Conservation (phyloP, 177 flowering plant species). For the Vitis hybrid region DNA sequence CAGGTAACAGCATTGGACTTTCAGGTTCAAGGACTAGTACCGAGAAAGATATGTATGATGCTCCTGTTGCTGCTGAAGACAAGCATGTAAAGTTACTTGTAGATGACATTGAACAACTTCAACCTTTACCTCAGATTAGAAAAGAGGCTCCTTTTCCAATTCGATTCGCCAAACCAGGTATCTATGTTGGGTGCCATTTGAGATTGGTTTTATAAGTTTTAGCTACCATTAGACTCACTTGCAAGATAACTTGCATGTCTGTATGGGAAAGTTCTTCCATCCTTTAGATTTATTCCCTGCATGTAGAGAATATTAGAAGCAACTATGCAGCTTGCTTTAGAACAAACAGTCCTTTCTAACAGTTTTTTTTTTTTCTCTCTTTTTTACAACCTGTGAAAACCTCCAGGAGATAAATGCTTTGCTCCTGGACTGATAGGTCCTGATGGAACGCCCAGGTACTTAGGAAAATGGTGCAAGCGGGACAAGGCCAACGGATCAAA, state of each 20-base stretch:
- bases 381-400: neutral
- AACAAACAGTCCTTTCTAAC: neutral
- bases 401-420: constrained; percentile 55
- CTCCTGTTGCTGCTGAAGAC: constrained; percentile 18
- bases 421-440: constrained; percentile 78
- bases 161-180: constrained; percentile 46
- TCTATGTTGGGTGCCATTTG: neutral
- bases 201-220: neutral
- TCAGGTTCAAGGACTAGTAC: constrained; percentile 10
- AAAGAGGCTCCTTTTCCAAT: constrained; percentile 36
- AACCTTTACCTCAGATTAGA: constrained; percentile 36
- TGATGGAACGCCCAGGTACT: constrained; percentile 66
- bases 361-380: too few species aligned
- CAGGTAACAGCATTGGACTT: constrained; percentile 8
- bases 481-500: constrained; percentile 29
- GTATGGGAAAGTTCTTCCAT: neutral
- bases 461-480: constrained; percentile 95
- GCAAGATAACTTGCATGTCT: neutral
- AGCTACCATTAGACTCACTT: neutral
- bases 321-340: neutral
- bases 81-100: constrained; percentile 26
- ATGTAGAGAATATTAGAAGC: neutral
- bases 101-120: constrained; percentile 29
- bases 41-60: constrained; percentile 7
- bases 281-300: neutral